Conservation (phyloP, 2,329 filamentous ascomycete species). For the Aspergillus sp. region DNA sequence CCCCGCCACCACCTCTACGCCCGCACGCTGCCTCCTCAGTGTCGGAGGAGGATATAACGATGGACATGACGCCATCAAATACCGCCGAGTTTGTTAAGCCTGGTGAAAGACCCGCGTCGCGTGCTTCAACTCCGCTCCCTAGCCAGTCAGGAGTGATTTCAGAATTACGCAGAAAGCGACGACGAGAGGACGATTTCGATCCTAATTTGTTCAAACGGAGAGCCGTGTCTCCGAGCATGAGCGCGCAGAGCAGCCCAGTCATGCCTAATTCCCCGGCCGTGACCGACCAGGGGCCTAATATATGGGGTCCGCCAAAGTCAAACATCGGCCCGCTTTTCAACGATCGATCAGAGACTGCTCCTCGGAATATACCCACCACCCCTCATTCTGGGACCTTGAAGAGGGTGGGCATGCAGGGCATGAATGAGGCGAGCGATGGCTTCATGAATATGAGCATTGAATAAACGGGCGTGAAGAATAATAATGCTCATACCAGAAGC, state of each 20-base stretch:
- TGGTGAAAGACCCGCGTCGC: slow-evolving; percentile 36
- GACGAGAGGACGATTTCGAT: slow-evolving; percentile 88
- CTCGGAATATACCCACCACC: slow-evolving; percentile 52
- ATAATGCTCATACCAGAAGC: neutral
- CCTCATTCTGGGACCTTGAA: slow-evolving; percentile 48
- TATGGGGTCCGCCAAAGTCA: slow-evolving; percentile 70
- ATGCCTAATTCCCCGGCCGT: slow-evolving; percentile 78
- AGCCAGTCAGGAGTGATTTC: slow-evolving; percentile 57
- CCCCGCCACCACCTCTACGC: slow-evolving; percentile 64
- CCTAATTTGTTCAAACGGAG: slow-evolving; percentile 84
- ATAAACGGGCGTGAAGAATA: slow-evolving; percentile 41
- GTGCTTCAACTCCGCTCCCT: slow-evolving; percentile 44
- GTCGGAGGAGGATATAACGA: slow-evolving; percentile 39
- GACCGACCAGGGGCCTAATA: slow-evolving; percentile 57
- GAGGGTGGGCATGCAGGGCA: slow-evolving; percentile 80
- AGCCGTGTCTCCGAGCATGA: slow-evolving; percentile 88
- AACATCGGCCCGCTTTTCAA: slow-evolving; percentile 53
- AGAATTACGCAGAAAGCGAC: slow-evolving; percentile 76
- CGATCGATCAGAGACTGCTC: slow-evolving; percentile 52
- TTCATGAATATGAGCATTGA: slow-evolving; percentile 98
- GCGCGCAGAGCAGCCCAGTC: slow-evolving; percentile 84
- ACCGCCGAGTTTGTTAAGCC: slow-evolving; percentile 32
- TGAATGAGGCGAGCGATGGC: slow-evolving; percentile 93
- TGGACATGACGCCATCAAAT: slow-evolving; percentile 40
- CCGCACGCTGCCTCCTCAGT: slow-evolving; percentile 54